These are phyloP conservation scores for Ustilago crameri DNA, from an alignment of 1,284 basidiomycete species.

Conservation along the genomic window DNA sequence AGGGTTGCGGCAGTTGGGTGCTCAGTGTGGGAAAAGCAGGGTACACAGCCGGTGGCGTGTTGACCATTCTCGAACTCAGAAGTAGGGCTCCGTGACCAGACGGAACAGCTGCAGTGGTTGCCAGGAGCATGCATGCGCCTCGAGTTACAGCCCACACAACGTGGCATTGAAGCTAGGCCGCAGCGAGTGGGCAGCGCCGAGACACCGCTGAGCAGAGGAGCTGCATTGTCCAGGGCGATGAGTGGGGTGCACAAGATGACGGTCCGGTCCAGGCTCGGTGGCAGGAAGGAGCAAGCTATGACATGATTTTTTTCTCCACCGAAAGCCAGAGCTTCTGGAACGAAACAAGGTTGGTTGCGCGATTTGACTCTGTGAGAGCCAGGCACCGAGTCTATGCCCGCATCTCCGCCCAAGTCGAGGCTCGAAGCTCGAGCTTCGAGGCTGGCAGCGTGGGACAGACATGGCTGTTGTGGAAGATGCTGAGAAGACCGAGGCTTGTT, in stretches of 20 bases:
- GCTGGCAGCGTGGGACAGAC: slow-evolving; percentile 19
- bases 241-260: slow-evolving; percentile 8
- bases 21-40: slow-evolving; percentile 24
- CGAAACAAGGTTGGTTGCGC: slow-evolving; percentile 1
- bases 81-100: too few relatives aligned
- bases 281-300: slow-evolving; percentile 15
- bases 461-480: slow-evolving; percentile 3
- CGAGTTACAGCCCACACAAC: slow-evolving; percentile 26
- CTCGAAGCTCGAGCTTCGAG: slow-evolving; percentile 16
- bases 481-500: slow-evolving; percentile 15
- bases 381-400: neutral
- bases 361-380: neutral
- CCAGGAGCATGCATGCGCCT: slow-evolving; percentile 5
- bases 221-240: neutral
- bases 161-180: slow-evolving; percentile 6
- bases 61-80: neutral
- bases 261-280: slow-evolving; percentile 36
- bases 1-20: neutral
- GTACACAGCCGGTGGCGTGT: slow-evolving; percentile 20
- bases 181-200: neutral
- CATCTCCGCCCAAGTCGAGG: neutral
- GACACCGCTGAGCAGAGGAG: too few relatives aligned
- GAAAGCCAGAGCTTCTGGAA: slow-evolving; percentile 24
- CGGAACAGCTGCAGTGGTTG: slow-evolving; percentile 1
- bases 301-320: slow-evolving; percentile 5